These are phyloP conservation scores for Lyophyllum decastes DNA, from an alignment of 768 basidiomycete genomes.

Conservation along the genomic window DNA sequence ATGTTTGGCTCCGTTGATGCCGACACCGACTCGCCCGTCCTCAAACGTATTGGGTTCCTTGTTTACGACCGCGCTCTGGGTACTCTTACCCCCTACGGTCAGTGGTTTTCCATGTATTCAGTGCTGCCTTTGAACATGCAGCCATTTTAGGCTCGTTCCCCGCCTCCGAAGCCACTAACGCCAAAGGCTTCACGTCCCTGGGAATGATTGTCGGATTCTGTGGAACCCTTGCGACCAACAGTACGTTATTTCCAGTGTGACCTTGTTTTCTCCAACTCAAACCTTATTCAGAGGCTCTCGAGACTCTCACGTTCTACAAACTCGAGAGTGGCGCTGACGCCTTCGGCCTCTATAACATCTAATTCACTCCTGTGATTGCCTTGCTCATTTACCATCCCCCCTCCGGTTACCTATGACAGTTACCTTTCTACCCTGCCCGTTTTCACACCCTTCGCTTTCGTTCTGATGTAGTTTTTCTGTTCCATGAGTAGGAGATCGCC, in stretches of 20 bases:
- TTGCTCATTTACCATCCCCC: too few species aligned
- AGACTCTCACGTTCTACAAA: background rate
- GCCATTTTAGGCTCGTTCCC: background rate
- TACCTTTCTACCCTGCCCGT: too few species aligned
- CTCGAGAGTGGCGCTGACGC: background rate
- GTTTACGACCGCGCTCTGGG: background rate
- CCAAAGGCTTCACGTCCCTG: conserved; percentile 6
- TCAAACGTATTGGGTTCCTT: background rate
- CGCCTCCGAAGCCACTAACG: background rate
- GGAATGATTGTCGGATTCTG: conserved; percentile 6
- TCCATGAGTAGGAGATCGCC: too few species aligned
- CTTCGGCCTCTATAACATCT: background rate
- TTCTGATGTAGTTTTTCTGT: too few species aligned
- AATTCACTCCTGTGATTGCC: too few species aligned
- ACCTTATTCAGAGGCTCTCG: background rate
- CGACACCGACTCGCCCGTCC: background rate
- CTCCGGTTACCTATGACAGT: too few species aligned
- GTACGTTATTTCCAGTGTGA: background rate
- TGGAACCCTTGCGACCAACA: background rate
- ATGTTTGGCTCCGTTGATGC: background rate
- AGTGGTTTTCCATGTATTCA: background rate
- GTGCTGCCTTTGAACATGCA: background rate
- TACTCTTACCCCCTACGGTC: background rate
- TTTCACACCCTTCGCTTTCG: too few species aligned
- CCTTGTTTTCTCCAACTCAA: background rate